A percentile compares a stretch with the other conserved stretches of the same genome.
Conservation (phyloP, 805 yeast species). For the Debaryomyces hansenii region DNA sequence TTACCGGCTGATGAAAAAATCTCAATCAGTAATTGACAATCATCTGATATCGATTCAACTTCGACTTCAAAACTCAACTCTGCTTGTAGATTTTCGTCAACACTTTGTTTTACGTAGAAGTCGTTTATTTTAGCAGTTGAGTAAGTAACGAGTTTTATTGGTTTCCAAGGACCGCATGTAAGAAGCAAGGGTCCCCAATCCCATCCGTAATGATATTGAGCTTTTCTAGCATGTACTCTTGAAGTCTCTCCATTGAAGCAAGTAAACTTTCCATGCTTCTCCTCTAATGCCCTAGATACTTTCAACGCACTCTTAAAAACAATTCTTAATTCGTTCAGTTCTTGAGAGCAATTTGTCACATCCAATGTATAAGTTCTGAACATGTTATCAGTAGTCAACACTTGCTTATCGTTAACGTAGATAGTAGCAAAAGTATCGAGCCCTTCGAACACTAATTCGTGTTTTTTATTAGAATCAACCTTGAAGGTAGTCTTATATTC, state of each 20-base stretch:
- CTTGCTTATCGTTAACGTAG: conserved; percentile 33
- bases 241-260: conserved; percentile 45
- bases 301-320: conserved; percentile 38
- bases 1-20: conserved; percentile 14
- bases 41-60: background rate
- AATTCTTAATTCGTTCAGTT: conserved; percentile 32
- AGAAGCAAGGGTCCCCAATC: conserved; percentile 54
- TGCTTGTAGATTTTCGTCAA: conserved; percentile 5
- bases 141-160: conserved; percentile 27
- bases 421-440: conserved; percentile 45
- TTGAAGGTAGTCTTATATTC: conserved; percentile 36
- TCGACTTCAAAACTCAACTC: conserved; percentile 10
- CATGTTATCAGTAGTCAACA: conserved; percentile 45
- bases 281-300: conserved; percentile 32
- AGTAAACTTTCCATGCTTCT: conserved; percentile 22
- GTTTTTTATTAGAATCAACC: conserved; percentile 1
- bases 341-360: conserved; percentile 15
- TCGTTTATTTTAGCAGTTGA: conserved; percentile 12
- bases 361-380: conserved; percentile 34
- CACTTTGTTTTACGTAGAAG: conserved; percentile 13
- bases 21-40: conserved; percentile 4
- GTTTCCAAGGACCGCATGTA: conserved; percentile 47
- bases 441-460: conserved; percentile 41
- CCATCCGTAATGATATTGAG: conserved; percentile 59
- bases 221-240: conserved; percentile 47